Conservation (phyloP, 352 stramenopile species). For the Peronospora belbahrii region DNA sequence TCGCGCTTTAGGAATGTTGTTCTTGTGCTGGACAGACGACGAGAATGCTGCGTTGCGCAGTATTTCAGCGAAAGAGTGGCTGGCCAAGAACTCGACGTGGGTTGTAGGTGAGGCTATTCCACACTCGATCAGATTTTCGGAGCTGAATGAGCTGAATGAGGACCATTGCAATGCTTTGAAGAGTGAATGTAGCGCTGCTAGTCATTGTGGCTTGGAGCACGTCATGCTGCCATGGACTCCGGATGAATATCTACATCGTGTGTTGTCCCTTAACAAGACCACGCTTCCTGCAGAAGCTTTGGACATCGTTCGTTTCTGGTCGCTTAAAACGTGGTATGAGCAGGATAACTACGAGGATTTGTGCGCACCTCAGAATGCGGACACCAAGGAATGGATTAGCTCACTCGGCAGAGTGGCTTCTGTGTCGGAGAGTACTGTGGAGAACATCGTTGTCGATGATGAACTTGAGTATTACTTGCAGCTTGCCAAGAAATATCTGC, state of each 20-base stretch:
- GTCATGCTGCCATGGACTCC: conserved; percentile 60
- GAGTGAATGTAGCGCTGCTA: conserved; percentile 1
- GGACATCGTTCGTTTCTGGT: conserved; percentile 62
- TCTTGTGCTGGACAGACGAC: conserved; percentile 69
- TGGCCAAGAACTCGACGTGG: conserved; percentile 57
- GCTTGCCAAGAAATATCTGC: conserved; percentile 69
- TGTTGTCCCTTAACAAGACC: conserved; percentile 56
- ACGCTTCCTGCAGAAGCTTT: conserved; percentile 58
- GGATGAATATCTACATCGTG: conserved; percentile 68
- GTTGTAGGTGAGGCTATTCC: conserved; percentile 51
- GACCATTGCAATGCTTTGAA: conserved; percentile 38
- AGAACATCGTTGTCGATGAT: conserved; percentile 28
- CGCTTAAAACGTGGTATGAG: conserved; percentile 59
- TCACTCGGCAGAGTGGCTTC: conserved; percentile 30
- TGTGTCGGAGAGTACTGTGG: conserved; percentile 35
- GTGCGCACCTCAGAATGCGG: conserved; percentile 34
- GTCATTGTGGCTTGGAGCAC: conserved; percentile 31
- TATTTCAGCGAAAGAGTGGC: conserved; percentile 69
- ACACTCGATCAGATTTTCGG: conserved; percentile 43
- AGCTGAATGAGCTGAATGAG: conserved; percentile 56
- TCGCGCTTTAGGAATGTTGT: conserved; percentile 64
- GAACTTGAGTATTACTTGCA: conserved; percentile 59
- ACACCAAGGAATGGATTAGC: conserved; percentile 66
- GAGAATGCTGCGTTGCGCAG: conserved; percentile 52
- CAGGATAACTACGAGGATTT: conserved; percentile 48